Percentiles rank a stretch among this genome's conserved stretches.
phyloP scores from a whole-genome alignment of 495 filamentous ascomycete genomes.

The Chaetomium fimeti region DNA sequence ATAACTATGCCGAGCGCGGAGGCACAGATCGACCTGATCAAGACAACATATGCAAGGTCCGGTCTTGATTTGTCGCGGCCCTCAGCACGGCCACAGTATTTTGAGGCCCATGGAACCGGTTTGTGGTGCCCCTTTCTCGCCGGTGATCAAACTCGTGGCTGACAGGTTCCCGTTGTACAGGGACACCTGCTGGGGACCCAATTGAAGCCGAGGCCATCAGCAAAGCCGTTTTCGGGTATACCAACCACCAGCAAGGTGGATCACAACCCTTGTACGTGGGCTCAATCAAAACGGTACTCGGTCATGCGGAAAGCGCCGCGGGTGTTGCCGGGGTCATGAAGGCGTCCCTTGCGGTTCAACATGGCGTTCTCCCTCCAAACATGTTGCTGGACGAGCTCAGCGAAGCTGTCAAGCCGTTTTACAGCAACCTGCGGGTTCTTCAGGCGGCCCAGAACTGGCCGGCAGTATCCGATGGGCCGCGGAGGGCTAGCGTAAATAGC shows the following conservation, averaged over 20 bases:
- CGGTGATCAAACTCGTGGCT: too few relatives aligned
- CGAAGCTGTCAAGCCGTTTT: slow-evolving; percentile 38
- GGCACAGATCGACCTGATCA: slow-evolving; percentile 53
- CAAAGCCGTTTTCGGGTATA: not conserved
- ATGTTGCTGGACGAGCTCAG: slow-evolving; percentile 51
- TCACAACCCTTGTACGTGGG: slow-evolving; percentile 48
- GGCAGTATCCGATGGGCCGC: not conserved
- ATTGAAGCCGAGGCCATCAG: not conserved
- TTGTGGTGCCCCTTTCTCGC: not conserved
- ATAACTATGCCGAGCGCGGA: slow-evolving; percentile 52
- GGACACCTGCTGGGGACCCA: not conserved
- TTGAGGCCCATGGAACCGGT: slow-evolving; percentile 45
- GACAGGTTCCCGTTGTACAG: not conserved
- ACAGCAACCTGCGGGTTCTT: slow-evolving; percentile 31
- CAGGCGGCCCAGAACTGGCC: slow-evolving; percentile 37
- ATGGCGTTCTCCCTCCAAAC: slow-evolving; percentile 44
- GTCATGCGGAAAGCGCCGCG: slow-evolving; percentile 43
- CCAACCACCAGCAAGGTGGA: not conserved
- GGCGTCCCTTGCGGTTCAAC: slow-evolving; percentile 48
- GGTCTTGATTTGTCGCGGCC: slow-evolving; percentile 44
- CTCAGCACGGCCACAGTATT: slow-evolving; percentile 32
- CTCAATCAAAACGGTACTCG: slow-evolving; percentile 57
- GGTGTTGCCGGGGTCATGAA: slow-evolving; percentile 58
- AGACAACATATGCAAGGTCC: slow-evolving; percentile 44
- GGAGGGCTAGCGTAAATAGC: slow-evolving; percentile 1